A percentile compares a stretch with the other conserved stretches of the same genome.
phyloP scores from a whole-genome alignment of 495 filamentous ascomycete species.

The Aspergillus leporis region DNA sequence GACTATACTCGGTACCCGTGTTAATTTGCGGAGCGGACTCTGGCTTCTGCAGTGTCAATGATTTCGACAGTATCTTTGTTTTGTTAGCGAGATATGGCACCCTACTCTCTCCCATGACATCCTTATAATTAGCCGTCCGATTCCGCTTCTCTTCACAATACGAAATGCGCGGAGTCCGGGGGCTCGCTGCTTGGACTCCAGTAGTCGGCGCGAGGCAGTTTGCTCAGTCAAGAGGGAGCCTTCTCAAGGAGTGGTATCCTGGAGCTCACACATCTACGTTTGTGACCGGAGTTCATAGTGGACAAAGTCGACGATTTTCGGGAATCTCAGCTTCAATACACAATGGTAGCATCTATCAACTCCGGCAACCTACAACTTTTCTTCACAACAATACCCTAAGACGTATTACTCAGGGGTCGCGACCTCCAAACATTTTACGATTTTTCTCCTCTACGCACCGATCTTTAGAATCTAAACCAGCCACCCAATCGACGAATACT shows the following conservation, averaged over 20 bases:
- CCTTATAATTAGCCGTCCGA: slow-evolving; percentile 25
- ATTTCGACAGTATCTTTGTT: slow-evolving; percentile 1
- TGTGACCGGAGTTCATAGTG: slow-evolving; percentile 12
- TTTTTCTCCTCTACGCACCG: slow-evolving; percentile 31
- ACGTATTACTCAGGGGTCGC: slow-evolving; percentile 19
- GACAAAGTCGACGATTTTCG: slow-evolving; percentile 24
- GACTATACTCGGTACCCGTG: not conserved
- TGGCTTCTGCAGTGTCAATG: slow-evolving; percentile 18
- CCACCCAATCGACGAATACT: slow-evolving; percentile 19
- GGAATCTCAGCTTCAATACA: not conserved
- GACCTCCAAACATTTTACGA: slow-evolving; percentile 27
- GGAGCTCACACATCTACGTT: slow-evolving; percentile 8
- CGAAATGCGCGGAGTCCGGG: slow-evolving; percentile 46
- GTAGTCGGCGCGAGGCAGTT: slow-evolving; percentile 31
- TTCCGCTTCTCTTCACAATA: slow-evolving; percentile 23
- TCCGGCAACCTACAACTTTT: slow-evolving; percentile 9
- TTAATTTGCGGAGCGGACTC: not conserved
- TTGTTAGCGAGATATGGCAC: slow-evolving; percentile 38
- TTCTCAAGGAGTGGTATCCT: slow-evolving; percentile 22
- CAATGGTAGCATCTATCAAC: not conserved
- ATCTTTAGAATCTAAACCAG: slow-evolving; percentile 30
- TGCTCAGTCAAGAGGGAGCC: slow-evolving; percentile 20
- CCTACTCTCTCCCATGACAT: slow-evolving; percentile 27
- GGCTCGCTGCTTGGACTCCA: slow-evolving; percentile 38
- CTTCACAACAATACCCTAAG: slow-evolving; percentile 19